Evolutionary conservation across 2,329 filamentous ascomycete species (phyloP).

Genomic region (Helminthosporium solani): DNA sequence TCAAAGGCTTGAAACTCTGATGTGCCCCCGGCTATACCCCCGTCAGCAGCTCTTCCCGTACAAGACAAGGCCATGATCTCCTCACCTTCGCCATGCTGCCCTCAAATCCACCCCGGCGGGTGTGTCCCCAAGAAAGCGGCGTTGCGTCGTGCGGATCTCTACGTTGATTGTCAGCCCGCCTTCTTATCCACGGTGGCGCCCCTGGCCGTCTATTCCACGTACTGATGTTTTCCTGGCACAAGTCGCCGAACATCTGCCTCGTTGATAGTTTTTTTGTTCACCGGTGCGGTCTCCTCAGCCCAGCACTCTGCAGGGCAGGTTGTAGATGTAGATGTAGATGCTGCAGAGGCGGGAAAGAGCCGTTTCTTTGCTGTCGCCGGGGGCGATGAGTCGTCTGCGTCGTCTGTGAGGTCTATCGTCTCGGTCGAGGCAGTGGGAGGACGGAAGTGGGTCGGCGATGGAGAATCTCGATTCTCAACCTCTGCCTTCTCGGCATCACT

Average conservation of each 20-base stretch:
- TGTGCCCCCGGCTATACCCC: conserved; percentile 12
- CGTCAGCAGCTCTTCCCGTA: not conserved
- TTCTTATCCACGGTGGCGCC: not conserved
- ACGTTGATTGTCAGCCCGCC: conserved; percentile 10
- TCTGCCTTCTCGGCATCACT: not conserved
- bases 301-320: not conserved
- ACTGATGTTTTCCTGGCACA: conserved; percentile 20
- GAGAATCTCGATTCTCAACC: not conserved
- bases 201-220: not conserved
- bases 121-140: conserved; percentile 1
- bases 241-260: not conserved
- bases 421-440: not conserved
- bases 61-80: not conserved
- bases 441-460: not conserved
- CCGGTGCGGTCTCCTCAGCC: not conserved
- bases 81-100: conserved; percentile 11
- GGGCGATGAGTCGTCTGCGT: not conserved
- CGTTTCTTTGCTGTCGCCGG: not conserved
- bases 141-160: conserved; percentile 22
- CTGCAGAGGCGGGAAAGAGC: too few relatives aligned
- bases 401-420: conserved; percentile 3
- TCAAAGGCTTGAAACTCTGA: conserved; percentile 13
- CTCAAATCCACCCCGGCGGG: conserved; percentile 9
- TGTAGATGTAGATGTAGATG: not conserved
- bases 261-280: not conserved